phyloP scores from a whole-genome alignment of 1,284 basidiomycete species.

The Papiliotrema fonsecae region DNA sequence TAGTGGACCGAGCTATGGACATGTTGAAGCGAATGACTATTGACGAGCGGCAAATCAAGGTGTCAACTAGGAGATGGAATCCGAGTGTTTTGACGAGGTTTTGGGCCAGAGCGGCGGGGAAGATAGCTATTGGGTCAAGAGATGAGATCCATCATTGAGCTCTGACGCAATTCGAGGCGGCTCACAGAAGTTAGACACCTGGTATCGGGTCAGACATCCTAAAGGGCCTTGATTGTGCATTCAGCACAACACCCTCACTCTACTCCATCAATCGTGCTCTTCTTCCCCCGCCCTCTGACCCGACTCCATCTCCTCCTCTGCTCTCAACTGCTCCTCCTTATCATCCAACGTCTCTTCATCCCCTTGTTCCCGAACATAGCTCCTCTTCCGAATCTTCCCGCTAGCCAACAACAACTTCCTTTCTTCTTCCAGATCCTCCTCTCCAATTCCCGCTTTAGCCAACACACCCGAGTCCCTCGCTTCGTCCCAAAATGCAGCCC shows the following conservation, averaged over 20 bases:
- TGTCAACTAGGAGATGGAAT: conserved; percentile 14
- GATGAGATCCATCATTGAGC: background rate
- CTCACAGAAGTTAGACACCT: no score
- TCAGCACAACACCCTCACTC: background rate
- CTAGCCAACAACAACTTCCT: background rate
- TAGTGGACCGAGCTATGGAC: conserved; percentile 12
- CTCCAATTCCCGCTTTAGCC: background rate
- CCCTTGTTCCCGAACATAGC: background rate
- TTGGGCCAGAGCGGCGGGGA: background rate
- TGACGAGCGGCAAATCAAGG: conserved; percentile 6
- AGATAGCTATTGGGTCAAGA: background rate
- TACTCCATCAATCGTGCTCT: background rate
- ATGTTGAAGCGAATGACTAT: conserved; percentile 10
- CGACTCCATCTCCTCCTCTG: no score
- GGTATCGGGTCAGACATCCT: background rate
- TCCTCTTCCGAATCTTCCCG: background rate
- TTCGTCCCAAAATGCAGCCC: background rate
- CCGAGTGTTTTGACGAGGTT: conserved; percentile 5
- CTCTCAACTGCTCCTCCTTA: background rate
- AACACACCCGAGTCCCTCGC: background rate
- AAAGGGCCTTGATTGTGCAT: background rate
- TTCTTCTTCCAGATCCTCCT: background rate
- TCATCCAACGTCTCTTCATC: background rate
- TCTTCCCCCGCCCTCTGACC: background rate
- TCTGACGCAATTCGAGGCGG: no score